A percentile compares a stretch with the other conserved stretches of the same genome.
phyloP scores from a whole-genome alignment of 306 rosid species.

The Gynostemma pentaphyllum region DNA sequence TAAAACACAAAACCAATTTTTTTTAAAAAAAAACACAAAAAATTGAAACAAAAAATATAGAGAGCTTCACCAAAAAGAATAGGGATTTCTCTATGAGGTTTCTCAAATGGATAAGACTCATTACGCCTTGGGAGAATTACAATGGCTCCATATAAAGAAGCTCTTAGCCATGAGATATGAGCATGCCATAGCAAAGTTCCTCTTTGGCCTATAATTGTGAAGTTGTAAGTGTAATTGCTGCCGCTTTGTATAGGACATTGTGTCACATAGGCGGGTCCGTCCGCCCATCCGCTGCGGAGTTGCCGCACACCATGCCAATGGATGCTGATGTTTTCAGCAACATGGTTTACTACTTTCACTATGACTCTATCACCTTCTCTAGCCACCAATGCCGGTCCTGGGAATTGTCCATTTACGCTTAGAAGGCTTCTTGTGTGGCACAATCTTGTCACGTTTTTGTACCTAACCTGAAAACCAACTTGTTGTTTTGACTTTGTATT shows the following conservation, averaged over 20 bases:
- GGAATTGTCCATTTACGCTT: conserved; percentile 57
- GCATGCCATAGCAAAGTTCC: conserved; percentile 86
- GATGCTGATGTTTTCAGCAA: conserved; percentile 50
- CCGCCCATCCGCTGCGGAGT: conserved; percentile 57
- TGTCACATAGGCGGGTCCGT: conserved; percentile 84
- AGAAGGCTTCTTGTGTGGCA: conserved; percentile 58
- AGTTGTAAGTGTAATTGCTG: conserved; percentile 53
- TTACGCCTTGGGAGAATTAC: conserved; percentile 57
- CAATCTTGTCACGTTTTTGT: conserved; percentile 42
- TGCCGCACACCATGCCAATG: conserved; percentile 88
- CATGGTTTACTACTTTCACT: conserved; percentile 52
- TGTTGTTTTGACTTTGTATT: neutral
- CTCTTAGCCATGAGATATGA: conserved; percentile 76
- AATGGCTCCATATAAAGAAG: conserved; percentile 59
- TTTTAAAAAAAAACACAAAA: neutral
- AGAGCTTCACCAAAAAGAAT: conserved; percentile 47
- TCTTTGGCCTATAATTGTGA: conserved; percentile 61
- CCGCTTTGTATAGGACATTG: conserved; percentile 75
- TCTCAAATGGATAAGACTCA: conserved; percentile 55
- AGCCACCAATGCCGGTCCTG: conserved; percentile 63
- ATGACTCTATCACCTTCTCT: conserved; percentile 72
- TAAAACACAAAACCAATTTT: too few species aligned
- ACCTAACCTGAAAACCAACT: conserved; percentile 27
- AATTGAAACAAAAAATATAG: too few species aligned
- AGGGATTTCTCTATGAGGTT: conserved; percentile 58